phyloP scores from a whole-genome alignment of 106 monocot species.

The Dioscorea zingiberensis region DNA sequence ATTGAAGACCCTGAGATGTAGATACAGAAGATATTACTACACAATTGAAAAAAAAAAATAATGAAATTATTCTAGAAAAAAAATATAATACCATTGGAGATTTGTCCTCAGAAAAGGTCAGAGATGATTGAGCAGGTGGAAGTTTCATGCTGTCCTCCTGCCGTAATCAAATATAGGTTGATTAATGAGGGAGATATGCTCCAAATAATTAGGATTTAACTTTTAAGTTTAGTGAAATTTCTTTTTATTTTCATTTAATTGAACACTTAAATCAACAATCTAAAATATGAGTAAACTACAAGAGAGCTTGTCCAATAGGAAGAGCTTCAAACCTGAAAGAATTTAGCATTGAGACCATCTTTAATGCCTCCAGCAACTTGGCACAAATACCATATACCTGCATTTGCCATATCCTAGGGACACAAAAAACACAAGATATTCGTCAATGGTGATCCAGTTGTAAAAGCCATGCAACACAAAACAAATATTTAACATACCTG shows the following conservation, averaged over 20 bases:
- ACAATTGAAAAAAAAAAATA: neutral
- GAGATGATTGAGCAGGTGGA: conserved; percentile 20
- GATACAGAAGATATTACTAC: neutral
- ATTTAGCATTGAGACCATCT: conserved; percentile 61
- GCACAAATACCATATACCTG: conserved; percentile 77
- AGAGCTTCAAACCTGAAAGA: conserved; percentile 46
- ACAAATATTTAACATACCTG: conserved; percentile 35
- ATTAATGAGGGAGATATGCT: too few species aligned
- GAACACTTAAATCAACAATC: too few species aligned
- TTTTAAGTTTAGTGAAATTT: too few species aligned
- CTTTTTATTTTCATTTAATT: too few species aligned
- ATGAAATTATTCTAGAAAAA: neutral
- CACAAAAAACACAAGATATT: conserved; percentile 1
- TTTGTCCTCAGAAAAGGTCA: conserved; percentile 27
- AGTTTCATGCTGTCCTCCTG: conserved; percentile 53
- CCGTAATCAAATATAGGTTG: neutral
- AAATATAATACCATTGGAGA: conserved; percentile 28
- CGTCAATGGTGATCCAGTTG: too few species aligned
- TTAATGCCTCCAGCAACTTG: conserved; percentile 70
- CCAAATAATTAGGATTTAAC: too few species aligned
- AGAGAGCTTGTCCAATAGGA: neutral
- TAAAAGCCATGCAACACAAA: too few species aligned
- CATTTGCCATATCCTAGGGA: conserved; percentile 59
- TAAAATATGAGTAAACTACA: too few species aligned
- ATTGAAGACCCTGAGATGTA: conserved; percentile 52